Evolutionary conservation across 768 basidiomycete genomes (phyloP), one percentile per base, ranked within the genome.

Genomic region (Pholiota molesta): DNA sequence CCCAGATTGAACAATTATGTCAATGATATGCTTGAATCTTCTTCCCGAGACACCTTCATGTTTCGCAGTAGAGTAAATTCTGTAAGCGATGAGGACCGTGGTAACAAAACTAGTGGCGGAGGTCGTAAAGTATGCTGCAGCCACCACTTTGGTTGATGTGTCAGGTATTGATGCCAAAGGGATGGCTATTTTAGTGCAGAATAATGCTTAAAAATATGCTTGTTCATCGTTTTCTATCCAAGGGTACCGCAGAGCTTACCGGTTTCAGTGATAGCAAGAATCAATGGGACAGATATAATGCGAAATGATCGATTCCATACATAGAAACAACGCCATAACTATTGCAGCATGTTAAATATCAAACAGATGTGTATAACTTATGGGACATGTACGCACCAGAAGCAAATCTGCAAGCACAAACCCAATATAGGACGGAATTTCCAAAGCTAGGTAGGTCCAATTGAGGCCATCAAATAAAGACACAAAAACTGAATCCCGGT

Each of bases 281-380:
- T 7, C 8, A 19, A 6, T 8, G 40, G 40, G 2, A 42, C 5
- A 1, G 8, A 16, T 42, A 42, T 19, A 42, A 42, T 16, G n/a
- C 40, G 16, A 19, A 16, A 2, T 42, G 40, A 42, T 14, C 40
- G 40, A 19, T 19, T 16, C 40, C 40, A 42, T 1, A 42, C 16
- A 19, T 3, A 17, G 17, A 42, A 42, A 19, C 40, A 42, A 11
- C 40, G 40, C 40, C 40, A 42, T 42, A 42, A 14, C 40, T 42
- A 8, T 42, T 42, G 9, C 5, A 2, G n/a, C n/a, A 16, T n/a
- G 6, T 42, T 19, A 5, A 42, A 17, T 42, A 2, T 42, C 2
- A 16, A 16, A 14, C 4, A n/a, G 2, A 3, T 6, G 5, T 4
- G 1, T 2, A n/a, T n/a, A n/a, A n/a, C n/a, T n/a, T 2, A 11